Base-by-base conservation (phyloP, 805 yeast genomes). In the Pichia membranifaciens region DNA sequence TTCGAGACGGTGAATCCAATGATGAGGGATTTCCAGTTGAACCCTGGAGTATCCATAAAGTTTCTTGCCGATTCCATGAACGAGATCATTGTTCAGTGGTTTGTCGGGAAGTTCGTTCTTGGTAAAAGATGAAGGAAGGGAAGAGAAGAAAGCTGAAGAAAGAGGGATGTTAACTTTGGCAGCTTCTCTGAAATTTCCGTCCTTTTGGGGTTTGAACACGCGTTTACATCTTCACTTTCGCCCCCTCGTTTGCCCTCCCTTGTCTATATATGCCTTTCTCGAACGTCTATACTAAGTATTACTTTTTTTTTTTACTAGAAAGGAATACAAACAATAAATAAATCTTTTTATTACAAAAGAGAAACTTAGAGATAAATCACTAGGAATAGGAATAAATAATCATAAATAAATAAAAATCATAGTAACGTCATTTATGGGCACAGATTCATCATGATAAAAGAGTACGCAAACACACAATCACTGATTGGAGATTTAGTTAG, bases 11-110 rank as follows among this genome's bases (percentile, higher is more conserved):
- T 75, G 59, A 88, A 80, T 1, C 89, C 86, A 39, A 85, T 63
- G 41, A 91, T 78, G 38, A 90, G 70, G 12, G 73, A 58, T 60
- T 87, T 88, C 96, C 96, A 93, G 51, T 88, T 76, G 58, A 87
- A 76, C 15, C 74, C 72, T 3, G 93, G 82, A 42, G 67, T 70
- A 60, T 88, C 96, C 50, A 84, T 68, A 31, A 76, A 65, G 3
- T 73, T 59, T 50, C 81, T 76, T 12, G 80, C 62, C 13, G 62
- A 40, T 38, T 67, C 64, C 34, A 67, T 58, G n/a, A 67, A 34
- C 22, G 57, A 54, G 12, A 53, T 54, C 64, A 60, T 60, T 10
- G 15, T 41, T 20, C 6, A n/a, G 17, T 6, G 34, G 23, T 25
- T 25, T 8, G 29, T 25, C 29, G 10, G 29, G 29, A 25, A 25